Evolutionary conservation across 306 rosid species (phyloP).

Genomic region (Trifolium repens): DNA sequence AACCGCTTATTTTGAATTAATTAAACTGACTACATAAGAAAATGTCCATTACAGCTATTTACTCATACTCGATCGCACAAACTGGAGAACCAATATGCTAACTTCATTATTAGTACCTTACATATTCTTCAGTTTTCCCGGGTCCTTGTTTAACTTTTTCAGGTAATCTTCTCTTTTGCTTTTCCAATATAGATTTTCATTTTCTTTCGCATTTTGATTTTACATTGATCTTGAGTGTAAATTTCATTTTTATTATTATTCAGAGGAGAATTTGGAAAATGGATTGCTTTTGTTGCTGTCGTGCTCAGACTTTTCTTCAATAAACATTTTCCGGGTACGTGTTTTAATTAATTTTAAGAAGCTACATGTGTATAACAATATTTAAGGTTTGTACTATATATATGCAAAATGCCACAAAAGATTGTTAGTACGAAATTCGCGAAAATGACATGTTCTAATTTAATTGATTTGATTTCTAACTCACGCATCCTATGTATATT

Average conservation of each 20-base stretch:
- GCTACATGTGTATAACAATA: neutral
- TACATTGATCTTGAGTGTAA: neutral
- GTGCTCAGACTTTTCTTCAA: constrained; percentile 89
- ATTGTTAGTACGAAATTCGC: no score
- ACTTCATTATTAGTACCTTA: constrained; percentile 86
- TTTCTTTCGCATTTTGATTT: neutral
- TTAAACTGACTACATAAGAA: constrained; percentile 7
- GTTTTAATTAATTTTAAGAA: neutral
- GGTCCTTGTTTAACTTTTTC: constrained; percentile 58
- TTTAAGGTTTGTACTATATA: no score
- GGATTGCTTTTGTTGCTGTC: constrained; percentile 79
- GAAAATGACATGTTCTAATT: no score
- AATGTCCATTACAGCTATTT: constrained; percentile 62
- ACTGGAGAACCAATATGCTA: constrained; percentile 90
- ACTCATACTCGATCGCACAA: constrained; percentile 86
- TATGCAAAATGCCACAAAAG: no score
- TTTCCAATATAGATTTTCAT: no score
- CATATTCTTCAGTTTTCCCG: constrained; percentile 86
- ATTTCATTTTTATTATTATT: constrained; percentile 10
- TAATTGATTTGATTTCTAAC: no score
- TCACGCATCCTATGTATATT: no score
- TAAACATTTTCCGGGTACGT: constrained; percentile 80
- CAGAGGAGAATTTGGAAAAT: constrained; percentile 83
- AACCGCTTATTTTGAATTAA: neutral
- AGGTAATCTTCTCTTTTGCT: constrained; percentile 48